A percentile compares a stretch with the other conserved stretches of the same genome.
Conservation (phyloP, 2,329 filamentous ascomycete species). For the Pestalotiopsis sp. region DNA sequence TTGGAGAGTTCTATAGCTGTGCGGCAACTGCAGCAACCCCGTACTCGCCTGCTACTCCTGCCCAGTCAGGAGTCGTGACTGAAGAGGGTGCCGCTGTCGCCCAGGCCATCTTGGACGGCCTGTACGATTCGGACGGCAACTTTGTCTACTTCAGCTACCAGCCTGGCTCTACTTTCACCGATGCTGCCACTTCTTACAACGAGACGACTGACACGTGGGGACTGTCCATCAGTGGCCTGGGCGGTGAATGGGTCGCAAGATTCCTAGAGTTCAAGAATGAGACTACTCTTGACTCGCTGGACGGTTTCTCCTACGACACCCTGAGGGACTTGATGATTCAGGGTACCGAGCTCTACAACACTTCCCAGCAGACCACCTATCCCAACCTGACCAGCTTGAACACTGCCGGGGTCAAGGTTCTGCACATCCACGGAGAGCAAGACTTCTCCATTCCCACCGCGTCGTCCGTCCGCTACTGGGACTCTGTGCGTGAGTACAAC, state of each 20-base stretch:
- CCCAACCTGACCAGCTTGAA: conserved; percentile 49
- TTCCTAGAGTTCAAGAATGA: conserved; percentile 23
- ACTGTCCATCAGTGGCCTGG: conserved; percentile 21
- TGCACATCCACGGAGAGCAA: conserved; percentile 55
- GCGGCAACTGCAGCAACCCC: conserved; percentile 35
- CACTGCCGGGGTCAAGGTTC: conserved; percentile 47
- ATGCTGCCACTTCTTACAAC: conserved; percentile 35
- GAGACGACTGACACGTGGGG: conserved; percentile 27
- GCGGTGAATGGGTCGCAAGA: conserved; percentile 31
- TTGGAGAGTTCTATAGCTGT: conserved; percentile 46
- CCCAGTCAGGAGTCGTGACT: conserved; percentile 31
- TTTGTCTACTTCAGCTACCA: conserved; percentile 37
- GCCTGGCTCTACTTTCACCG: conserved; percentile 31
- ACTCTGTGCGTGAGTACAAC: conserved; percentile 53
- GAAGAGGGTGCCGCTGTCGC: conserved; percentile 30
- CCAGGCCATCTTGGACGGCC: conserved; percentile 34
- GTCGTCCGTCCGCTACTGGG: conserved; percentile 41
- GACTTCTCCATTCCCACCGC: conserved; percentile 49
- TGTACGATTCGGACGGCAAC: conserved; percentile 35
- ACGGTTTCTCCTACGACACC: conserved; percentile 53
- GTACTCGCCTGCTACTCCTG: conserved; percentile 18
- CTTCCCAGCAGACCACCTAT: conserved; percentile 45
- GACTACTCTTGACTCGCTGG: conserved; percentile 38
- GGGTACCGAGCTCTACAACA: conserved; percentile 48
- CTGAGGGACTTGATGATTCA: conserved; percentile 52